phyloP scores from a whole-genome alignment of 225 moss, liverwort and hornwort genomes.

The Marchantia paleacea region DNA sequence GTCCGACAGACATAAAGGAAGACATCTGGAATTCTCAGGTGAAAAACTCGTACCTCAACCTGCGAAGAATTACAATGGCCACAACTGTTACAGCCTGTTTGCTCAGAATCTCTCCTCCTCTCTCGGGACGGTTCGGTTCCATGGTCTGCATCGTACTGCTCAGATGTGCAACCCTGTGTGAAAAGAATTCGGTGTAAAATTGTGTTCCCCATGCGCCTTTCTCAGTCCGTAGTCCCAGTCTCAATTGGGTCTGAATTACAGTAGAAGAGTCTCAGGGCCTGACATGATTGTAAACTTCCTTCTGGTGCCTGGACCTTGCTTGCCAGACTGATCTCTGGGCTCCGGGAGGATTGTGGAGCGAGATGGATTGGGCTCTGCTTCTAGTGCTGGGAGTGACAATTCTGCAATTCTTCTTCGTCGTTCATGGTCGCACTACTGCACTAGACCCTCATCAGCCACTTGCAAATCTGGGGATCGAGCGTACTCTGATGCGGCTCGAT shows the following conservation, averaged over 20 bases:
- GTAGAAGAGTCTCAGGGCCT: too few relatives aligned
- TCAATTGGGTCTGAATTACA: background rate
- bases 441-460: constrained; percentile 40
- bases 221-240: background rate
- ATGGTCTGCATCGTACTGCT: background rate
- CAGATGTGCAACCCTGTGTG: background rate
- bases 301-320: too few relatives aligned
- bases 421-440: background rate
- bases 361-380: too few relatives aligned
- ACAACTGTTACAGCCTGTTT: background rate
- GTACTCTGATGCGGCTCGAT: constrained; percentile 40
- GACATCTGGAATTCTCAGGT: background rate
- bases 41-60: background rate
- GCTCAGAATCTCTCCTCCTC: background rate
- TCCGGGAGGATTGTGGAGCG: too few relatives aligned
- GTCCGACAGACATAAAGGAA: too few relatives aligned
- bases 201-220: background rate
- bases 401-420: background rate
- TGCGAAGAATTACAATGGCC: too few relatives aligned
- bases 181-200: background rate
- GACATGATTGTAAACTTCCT: too few relatives aligned
- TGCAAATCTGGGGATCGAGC: constrained; percentile 50
- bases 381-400: background rate
- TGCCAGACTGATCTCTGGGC: too few relatives aligned
- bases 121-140: background rate